A percentile compares a stretch with the other conserved stretches of the same genome.
phyloP scores from a whole-genome alignment of 148 eudicot species.

The Beta vulgaris region DNA sequence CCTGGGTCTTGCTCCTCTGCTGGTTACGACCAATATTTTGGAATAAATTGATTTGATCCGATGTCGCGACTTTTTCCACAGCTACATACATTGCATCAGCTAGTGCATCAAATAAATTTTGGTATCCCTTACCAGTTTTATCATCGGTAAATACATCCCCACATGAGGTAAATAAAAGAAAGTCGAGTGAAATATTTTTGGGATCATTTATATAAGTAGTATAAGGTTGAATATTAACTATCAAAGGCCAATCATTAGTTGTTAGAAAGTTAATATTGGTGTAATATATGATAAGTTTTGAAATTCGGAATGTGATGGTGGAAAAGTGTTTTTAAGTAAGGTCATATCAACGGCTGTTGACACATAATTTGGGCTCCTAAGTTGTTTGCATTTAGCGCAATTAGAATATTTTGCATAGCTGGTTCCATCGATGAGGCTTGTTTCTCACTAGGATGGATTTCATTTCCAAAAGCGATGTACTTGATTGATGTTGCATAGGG shows the following conservation, averaged over 20 bases:
- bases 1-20: no score
- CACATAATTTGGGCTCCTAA: conserved; percentile 22
- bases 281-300: neutral
- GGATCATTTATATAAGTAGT: neutral
- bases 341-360: conserved; percentile 4
- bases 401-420: conserved; percentile 15
- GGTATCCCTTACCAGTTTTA: conserved; percentile 11
- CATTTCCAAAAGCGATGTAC: conserved; percentile 7
- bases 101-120: conserved; percentile 27
- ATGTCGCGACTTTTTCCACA: conserved; percentile 15
- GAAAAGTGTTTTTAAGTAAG: conserved; percentile 16
- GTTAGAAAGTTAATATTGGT: conserved; percentile 24
- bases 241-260: conserved; percentile 18
- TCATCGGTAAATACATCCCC: conserved; percentile 4
- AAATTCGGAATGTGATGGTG: conserved; percentile 27
- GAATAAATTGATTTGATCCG: no score
- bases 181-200: neutral
- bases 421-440: neutral
- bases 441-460: neutral
- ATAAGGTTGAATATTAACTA: conserved; percentile 36
- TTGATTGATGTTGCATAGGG: conserved; percentile 1
- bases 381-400: neutral
- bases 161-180: conserved; percentile 22
- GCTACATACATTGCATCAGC: conserved; percentile 28
- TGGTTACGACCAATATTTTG: no score